Evolutionary conservation across 371 early-diverging fungal species (phyloP), one percentile per base, ranked within the genome.

Genomic region (Mucor racemosus): DNA sequence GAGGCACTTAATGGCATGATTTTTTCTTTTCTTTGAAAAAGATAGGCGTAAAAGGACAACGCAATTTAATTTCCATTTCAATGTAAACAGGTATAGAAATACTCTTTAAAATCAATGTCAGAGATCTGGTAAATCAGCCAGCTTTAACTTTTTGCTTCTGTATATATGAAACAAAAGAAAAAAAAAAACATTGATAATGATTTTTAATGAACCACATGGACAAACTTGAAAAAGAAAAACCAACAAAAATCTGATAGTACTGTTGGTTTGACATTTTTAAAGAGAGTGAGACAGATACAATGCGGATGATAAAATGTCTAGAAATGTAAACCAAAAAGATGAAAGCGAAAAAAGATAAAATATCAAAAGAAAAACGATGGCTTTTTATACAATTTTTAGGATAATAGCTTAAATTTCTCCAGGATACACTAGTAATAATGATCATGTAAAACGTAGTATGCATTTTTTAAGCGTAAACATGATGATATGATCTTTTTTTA

Each of bases 191-290:
- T 53, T 1, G n/a, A 50, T 8, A 48, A 50, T 1, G 26, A 1
- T 26, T 26, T 3, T 26, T 26, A 3, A 26, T 26, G 26, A 3
- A 26, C 3, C 3, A 3, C 31, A 31, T 31, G 0, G 26, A 50
- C 19, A 48, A 50, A 50, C 26, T 17, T 50, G 21, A 50, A 21
- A 9, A 53, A 53, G 31, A 6, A 31, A 53, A 50, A 11, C 26
- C 4, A 13, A 53, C 13, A 53, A 14, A 53, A 53, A 26, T 53
- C 11, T 53, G 21, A 11, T 53, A 53, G 31, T 26, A 53, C 26
- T 53, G 53, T 31, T 53, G 50, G 53, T 53, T 13, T 53, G 31
- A 53, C 31, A 53, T 31, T 53, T 53, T 53, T 6, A 53, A 53
- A 53, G 11, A 31, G 31, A 31, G 31, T 31, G 31, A 53, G 14